phyloP scores from a whole-genome alignment of 345 rosid genomes.

The Gossypium stocksii region DNA sequence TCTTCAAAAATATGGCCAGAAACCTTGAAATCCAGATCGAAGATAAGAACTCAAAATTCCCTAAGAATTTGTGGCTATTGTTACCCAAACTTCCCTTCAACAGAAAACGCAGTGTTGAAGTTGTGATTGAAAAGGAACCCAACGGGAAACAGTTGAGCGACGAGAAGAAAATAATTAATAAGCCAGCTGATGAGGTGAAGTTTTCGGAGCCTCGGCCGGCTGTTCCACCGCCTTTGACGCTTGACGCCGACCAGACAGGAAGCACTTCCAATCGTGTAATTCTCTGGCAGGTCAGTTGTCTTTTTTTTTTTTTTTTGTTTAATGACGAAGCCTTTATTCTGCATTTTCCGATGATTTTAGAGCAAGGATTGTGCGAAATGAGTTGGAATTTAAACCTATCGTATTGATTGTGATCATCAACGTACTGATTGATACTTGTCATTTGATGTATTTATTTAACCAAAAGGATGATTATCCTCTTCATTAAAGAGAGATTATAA shows the following conservation, averaged over 20 bases:
- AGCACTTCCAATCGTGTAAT: slow-evolving; percentile 11
- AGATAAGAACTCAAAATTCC: slow-evolving; percentile 1
- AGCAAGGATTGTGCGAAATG: too few relatives aligned
- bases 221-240: slow-evolving; percentile 28
- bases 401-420: too few relatives aligned
- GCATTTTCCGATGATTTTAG: neutral
- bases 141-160: neutral
- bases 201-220: slow-evolving; percentile 27
- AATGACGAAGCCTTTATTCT: neutral
- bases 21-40: neutral
- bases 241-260: slow-evolving; percentile 21
- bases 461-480: too few relatives aligned
- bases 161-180: neutral
- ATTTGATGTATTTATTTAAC: too few relatives aligned
- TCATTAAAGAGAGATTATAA: too few relatives aligned
- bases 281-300: slow-evolving; percentile 24
- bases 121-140: neutral
- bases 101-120: slow-evolving; percentile 4
- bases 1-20: neutral
- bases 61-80: neutral
- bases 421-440: too few relatives aligned
- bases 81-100: neutral
- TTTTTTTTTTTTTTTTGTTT: neutral
- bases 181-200: slow-evolving; percentile 20
- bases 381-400: too few relatives aligned